Base-by-base conservation (phyloP, 495 filamentous ascomycete genomes). In the Pyrenopolyporus hunteri region DNA sequence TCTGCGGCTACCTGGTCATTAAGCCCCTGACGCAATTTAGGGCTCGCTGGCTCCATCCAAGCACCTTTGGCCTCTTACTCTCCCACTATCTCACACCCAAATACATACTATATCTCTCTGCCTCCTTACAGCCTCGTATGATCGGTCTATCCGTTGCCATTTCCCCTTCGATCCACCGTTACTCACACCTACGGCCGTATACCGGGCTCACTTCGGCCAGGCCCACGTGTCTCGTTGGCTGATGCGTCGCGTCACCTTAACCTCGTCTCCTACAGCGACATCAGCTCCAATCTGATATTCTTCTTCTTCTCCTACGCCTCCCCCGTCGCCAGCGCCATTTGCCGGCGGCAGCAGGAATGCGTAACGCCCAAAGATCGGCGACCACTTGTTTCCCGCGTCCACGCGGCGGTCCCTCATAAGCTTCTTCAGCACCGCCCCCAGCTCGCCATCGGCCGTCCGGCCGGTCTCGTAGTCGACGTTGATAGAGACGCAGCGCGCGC, bases 401-500 rank as follows among this genome's bases (percentile, higher is more conserved):
- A 95, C 89, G 55, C 92, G 76, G 35, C 92, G 81, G 74, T 93
- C 90, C 50, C 79, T 84, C 82, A 88, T 87, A 62, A 95, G 67
- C 63, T 86, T 87, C 78, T 93, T 93, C 49, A 95, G 71, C 8
- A 93, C 80, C 11, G 70, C 76, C 1, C 89, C 89, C n/a, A 74
- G 72, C 72, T 89, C 85, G 0, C 85, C 87, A 5, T 69, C 79
- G 0, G 83, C 87, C 55, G 80, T 81, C 68, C 81, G 80, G 0
- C 92, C 91, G 19, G 87, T 93, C 7, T 73, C 68, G 66, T 91
- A 96, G 70, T 96, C 90, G 46, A 96, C 83, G 74, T 96, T 95
- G 61, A 96, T 71, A 50, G 86, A 90, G 39, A 74, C 71, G 68
- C 93, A 97, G 10, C 93, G 78, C n/a, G 79, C 80, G 70, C 92